These are phyloP conservation scores for Solanum acaule DNA, from an alignment of 257 asterid genomes.

Conservation along the genomic window DNA sequence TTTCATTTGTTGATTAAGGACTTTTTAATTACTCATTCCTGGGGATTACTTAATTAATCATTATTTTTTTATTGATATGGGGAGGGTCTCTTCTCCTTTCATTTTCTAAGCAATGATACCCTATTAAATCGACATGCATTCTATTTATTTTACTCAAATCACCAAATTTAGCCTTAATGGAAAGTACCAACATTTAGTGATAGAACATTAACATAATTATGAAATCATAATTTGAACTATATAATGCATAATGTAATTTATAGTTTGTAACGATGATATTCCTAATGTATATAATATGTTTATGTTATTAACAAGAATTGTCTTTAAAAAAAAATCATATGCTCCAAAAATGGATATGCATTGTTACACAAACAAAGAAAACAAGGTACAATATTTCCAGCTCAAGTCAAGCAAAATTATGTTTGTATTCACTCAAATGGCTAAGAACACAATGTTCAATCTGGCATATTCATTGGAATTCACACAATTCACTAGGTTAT, in stretches of 20 bases:
- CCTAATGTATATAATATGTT: background rate
- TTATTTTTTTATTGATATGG: background rate
- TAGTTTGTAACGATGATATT: background rate
- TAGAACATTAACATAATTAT: background rate
- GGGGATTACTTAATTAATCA: background rate
- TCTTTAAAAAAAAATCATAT: background rate
- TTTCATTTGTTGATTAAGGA: background rate
- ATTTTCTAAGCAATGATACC: background rate
- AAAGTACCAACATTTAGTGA: background rate
- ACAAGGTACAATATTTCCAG: background rate
- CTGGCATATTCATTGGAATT: background rate
- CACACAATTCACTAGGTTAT: background rate
- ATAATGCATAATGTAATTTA: background rate
- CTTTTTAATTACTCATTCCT: background rate
- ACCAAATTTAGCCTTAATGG: background rate
- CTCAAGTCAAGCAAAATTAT: background rate
- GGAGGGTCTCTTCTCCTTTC: background rate
- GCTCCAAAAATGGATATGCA: background rate
- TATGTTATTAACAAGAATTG: background rate
- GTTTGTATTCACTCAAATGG: background rate
- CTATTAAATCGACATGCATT: background rate
- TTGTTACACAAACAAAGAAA: background rate
- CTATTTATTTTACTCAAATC: background rate
- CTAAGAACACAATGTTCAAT: background rate
- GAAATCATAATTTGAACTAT: background rate